Conservation (phyloP, 1,139 yeast species). For the Pichia inconspicua region DNA sequence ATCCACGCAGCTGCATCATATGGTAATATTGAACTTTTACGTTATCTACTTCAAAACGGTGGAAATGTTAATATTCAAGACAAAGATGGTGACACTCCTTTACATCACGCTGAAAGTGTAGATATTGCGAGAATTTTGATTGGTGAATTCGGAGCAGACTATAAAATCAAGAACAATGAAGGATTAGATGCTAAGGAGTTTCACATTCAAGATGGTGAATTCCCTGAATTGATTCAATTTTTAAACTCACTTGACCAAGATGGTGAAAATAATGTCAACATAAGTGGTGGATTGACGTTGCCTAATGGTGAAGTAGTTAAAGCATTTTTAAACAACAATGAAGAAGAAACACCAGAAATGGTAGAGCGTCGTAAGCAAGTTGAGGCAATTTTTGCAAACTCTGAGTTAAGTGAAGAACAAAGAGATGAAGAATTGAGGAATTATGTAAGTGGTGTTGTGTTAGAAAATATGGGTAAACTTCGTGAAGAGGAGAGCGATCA, state of each 20-base stretch:
- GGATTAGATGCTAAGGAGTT: constrained; percentile 60
- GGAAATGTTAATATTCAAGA: constrained; percentile 83
- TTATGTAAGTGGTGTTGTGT: constrained; percentile 58
- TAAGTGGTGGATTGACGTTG: constrained; percentile 23
- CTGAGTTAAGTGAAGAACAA: constrained; percentile 57
- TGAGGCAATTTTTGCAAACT: constrained; percentile 66
- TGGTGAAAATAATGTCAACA: constrained; percentile 3
- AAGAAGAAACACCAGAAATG: constrained; percentile 18
- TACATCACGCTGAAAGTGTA: constrained; percentile 79
- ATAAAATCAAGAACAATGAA: constrained; percentile 54
- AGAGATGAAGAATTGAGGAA: constrained; percentile 47
- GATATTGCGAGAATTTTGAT: constrained; percentile 57
- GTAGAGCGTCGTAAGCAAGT: constrained; percentile 47
- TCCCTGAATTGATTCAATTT: constrained; percentile 66
- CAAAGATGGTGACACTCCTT: constrained; percentile 88
- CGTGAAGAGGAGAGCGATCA: constrained; percentile 10
- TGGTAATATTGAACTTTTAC: constrained; percentile 65
- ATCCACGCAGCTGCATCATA: constrained; percentile 96
- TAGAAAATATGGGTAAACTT: constrained; percentile 33
- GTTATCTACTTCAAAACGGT: constrained; percentile 45
- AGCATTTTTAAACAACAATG: constrained; percentile 35
- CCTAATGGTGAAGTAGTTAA: constrained; percentile 49
- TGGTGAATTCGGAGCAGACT: constrained; percentile 61
- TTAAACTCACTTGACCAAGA: constrained; percentile 28
- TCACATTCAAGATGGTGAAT: constrained; percentile 79